Conservation (phyloP, 2,329 filamentous ascomycete species). For the Fusarium fujikuroi region DNA sequence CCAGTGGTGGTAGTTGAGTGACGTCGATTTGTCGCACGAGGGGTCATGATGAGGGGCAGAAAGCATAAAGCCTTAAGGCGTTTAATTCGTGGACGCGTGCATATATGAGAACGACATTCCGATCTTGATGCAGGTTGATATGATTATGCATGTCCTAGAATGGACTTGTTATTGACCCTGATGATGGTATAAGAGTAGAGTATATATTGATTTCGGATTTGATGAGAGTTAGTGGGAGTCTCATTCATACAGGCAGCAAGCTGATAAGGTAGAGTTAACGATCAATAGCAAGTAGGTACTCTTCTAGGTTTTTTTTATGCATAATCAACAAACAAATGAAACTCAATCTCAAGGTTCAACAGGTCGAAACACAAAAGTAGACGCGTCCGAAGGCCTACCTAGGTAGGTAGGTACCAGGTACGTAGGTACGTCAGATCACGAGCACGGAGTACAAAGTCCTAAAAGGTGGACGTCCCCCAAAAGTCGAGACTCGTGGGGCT, state of each 20-base stretch:
- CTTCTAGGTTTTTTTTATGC: not conserved
- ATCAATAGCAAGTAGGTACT: not conserved
- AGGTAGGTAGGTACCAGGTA: too few relatives aligned
- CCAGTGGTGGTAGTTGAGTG: conserved; percentile 24
- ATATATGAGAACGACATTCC: conserved; percentile 1
- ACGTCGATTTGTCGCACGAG: conserved; percentile 31
- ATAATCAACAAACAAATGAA: not conserved
- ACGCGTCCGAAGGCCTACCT: not conserved
- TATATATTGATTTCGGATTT: too few relatives aligned
- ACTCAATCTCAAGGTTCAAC: not conserved
- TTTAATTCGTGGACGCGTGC: conserved; percentile 5
- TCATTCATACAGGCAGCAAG: not conserved
- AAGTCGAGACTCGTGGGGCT: conserved; percentile 31
- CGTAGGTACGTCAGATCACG: conserved; percentile 24
- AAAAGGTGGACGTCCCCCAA: conserved; percentile 9
- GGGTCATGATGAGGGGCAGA: conserved; percentile 13
- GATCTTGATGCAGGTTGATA: not conserved
- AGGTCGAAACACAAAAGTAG: conserved; percentile 5
- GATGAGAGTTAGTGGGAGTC: not conserved
- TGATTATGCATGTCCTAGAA: conserved; percentile 2
- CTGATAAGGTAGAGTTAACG: not conserved
- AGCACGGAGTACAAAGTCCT: conserved; percentile 34
- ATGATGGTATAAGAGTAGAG: not conserved
- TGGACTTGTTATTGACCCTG: not conserved
- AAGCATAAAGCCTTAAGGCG: conserved; percentile 1